Evolutionary conservation across 1,284 basidiomycete species (phyloP), one percentile per base, ranked within the genome.

Genomic region (Trichosporon faecale): DNA sequence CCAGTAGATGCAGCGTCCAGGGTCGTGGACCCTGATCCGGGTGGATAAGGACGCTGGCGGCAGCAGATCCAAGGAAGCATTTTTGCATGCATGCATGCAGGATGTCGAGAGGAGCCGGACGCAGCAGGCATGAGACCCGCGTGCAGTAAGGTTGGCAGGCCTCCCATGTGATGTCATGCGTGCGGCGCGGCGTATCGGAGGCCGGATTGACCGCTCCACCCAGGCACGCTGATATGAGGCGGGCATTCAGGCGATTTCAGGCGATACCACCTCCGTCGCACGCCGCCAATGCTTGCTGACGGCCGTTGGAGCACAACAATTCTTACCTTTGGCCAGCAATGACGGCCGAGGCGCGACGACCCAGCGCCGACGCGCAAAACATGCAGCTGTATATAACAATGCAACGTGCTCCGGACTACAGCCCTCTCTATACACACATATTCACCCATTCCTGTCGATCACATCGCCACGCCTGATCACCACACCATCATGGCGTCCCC

Each of bases 191-290:
- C 57, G 57, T 61, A 61, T 61, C 57, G 57, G 57, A 61, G 27
- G 57, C 16, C 57, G 57, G 57, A 61, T 31, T 61, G 27, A 61
- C 57, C 57, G 57, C 57, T 61, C 57, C 57, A 61, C 57, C 57
- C 57, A 61, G 57, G 57, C 57, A 61, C 57, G 57, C 21, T 52
- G 23, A 52, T 52, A 21, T 52, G 49, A 25, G 49, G 21, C 49
- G 49, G 49, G 49, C 21, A 52, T 52, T 52, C 49, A 52, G 49
- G 49, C 49, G 49, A 52, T 52, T 52, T 52, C 49, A 52, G 49
- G 49, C 49, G 5, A 11, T 23, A n/a, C 2, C 21, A 52, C 49
- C 49, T 18, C 49, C 49, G 49, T 52, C 21, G 21, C 49, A n/a
- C 49, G 49, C 49, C 49, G 49, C 18, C 16, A 11, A 12, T 12